phyloP scores from a whole-genome alignment of 2,329 filamentous ascomycete genomes.

The Truncatella angustata region DNA sequence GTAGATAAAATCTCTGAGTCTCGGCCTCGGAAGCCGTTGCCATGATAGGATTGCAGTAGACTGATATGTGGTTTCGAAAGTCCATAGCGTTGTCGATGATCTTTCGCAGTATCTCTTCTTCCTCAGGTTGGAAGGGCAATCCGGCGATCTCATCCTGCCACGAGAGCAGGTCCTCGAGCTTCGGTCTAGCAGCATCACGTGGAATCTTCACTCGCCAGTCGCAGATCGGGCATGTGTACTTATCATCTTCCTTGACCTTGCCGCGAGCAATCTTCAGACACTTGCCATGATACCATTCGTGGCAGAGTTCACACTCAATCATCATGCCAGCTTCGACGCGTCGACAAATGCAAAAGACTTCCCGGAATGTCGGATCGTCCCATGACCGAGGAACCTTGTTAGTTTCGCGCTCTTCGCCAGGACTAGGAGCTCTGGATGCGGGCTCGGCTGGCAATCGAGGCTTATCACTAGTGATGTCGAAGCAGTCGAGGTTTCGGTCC shows the following conservation, averaged over 20 bases:
- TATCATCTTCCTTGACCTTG: constrained; percentile 97
- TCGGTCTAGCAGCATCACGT: constrained; percentile 90
- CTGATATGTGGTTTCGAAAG: constrained; percentile 79
- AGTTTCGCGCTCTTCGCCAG: constrained; percentile 48
- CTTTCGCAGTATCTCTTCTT: constrained; percentile 80
- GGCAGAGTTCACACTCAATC: constrained; percentile 98
- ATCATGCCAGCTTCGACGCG: constrained; percentile 95
- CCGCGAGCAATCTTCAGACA: constrained; percentile 96
- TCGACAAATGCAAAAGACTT: constrained; percentile 97
- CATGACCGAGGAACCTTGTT: constrained; percentile 50
- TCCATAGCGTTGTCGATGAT: constrained; percentile 83
- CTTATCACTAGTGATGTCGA: constrained; percentile 80
- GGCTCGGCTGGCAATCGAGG: constrained; percentile 90
- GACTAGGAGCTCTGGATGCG: constrained; percentile 76
- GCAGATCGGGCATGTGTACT: constrained; percentile 97
- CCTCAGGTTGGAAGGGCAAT: constrained; percentile 92
- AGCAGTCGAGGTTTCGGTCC: constrained; percentile 85
- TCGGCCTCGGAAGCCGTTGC: constrained; percentile 83
- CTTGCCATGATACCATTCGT: constrained; percentile 99
- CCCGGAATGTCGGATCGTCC: constrained; percentile 63
- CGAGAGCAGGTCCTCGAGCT: constrained; percentile 81
- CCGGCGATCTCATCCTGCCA: constrained; percentile 80
- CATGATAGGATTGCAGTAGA: constrained; percentile 78
- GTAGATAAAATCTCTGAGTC: constrained; percentile 89
- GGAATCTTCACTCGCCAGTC: constrained; percentile 97